Evolutionary conservation across 805 yeast genomes (phyloP).

Genomic region (Pichia cabralensis): DNA sequence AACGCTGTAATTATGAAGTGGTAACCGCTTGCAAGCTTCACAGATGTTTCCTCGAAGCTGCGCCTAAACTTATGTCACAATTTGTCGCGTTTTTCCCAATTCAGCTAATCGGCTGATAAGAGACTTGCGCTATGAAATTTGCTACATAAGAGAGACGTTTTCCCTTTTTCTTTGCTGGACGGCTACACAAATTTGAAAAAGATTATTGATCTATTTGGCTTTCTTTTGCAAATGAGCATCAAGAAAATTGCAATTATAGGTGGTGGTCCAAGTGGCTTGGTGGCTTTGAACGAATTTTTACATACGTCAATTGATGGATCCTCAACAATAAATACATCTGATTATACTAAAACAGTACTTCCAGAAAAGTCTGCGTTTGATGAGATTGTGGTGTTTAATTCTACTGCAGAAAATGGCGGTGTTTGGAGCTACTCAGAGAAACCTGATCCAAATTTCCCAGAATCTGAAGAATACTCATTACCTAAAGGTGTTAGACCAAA

Average conservation of each 20-base stretch:
- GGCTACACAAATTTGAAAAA: too few species aligned
- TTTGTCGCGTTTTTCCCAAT: too few species aligned
- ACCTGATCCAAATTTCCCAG: constrained; percentile 16
- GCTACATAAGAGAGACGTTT: too few species aligned
- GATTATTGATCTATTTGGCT: too few species aligned
- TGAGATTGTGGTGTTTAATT: constrained; percentile 31
- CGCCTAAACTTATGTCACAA: too few species aligned
- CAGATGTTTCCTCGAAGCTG: too few species aligned
- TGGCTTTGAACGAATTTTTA: constrained; percentile 20
- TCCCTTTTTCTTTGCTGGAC: too few species aligned
- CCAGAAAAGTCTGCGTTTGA: constrained; percentile 23
- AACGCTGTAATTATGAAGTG: too few species aligned
- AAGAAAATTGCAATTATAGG: constrained; percentile 26
- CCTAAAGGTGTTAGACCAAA: constrained; percentile 12
- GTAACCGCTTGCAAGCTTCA: too few species aligned
- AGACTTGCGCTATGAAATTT: too few species aligned
- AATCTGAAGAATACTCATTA: constrained; percentile 7
- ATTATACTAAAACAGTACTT: not conserved
- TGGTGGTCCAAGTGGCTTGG: constrained; percentile 31
- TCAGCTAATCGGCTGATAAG: too few species aligned
- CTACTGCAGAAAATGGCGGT: constrained; percentile 29
- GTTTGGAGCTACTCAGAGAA: constrained; percentile 25
- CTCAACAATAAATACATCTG: constrained; percentile 14
- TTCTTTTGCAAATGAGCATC: too few species aligned
- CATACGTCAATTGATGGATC: constrained; percentile 22